Evolutionary conservation across 352 stramenopile genomes (phyloP).

Genomic region (Pythium grandisporangium): DNA sequence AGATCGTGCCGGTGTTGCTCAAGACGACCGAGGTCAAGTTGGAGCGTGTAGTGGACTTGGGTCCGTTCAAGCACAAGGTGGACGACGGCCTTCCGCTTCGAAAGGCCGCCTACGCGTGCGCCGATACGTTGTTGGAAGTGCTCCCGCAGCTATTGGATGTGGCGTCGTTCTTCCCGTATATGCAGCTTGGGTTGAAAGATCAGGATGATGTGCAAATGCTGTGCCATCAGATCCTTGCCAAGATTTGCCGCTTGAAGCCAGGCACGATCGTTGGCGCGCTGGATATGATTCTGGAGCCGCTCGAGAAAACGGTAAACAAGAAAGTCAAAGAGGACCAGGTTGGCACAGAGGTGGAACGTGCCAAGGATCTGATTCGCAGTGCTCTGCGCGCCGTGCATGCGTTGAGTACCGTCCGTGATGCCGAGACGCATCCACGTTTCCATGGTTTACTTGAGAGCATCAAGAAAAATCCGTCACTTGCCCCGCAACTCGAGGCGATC

Average conservation of each 20-base stretch:
- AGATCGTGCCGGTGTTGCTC: conserved; percentile 89
- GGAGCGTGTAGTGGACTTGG: conserved; percentile 95
- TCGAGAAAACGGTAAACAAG: conserved; percentile 96
- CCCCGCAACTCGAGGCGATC: conserved; percentile 51
- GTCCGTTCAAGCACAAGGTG: conserved; percentile 98
- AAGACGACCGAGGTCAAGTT: conserved; percentile 90
- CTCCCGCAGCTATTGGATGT: conserved; percentile 91
- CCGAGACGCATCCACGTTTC: conserved; percentile 69
- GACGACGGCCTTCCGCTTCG: conserved; percentile 80
- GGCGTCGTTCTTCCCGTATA: conserved; percentile 87
- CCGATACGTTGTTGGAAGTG: conserved; percentile 94
- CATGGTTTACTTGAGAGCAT: conserved; percentile 44
- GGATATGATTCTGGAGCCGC: conserved; percentile 85
- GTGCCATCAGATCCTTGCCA: conserved; percentile 95
- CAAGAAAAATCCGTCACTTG: conserved; percentile 60
- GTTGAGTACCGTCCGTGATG: conserved; percentile 59
- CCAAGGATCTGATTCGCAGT: conserved; percentile 95
- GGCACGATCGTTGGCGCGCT: conserved; percentile 78
- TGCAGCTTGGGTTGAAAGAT: conserved; percentile 86
- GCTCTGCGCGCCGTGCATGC: conserved; percentile 85
- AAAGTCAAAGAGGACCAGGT: conserved; percentile 94
- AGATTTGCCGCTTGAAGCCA: conserved; percentile 83
- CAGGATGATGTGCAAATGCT: conserved; percentile 97
- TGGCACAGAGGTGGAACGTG: conserved; percentile 92
- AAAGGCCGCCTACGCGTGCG: conserved; percentile 91